phyloP scores from a whole-genome alignment of 2,329 filamentous ascomycete genomes.

The Penicillium corylophilum region DNA sequence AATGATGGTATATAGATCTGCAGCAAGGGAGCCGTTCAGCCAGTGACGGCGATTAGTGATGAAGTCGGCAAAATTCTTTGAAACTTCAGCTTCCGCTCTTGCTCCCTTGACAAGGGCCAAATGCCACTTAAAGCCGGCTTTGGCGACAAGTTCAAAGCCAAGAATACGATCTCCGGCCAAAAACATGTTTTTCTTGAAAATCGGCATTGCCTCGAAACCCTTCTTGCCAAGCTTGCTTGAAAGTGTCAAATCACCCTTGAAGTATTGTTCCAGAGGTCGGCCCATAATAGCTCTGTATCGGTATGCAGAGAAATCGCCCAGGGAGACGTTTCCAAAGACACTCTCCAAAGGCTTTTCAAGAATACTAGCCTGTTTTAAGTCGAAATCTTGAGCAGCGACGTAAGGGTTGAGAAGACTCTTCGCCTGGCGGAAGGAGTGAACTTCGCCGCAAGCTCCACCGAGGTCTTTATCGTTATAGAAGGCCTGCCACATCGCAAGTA shows the following conservation, averaged over 20 bases:
- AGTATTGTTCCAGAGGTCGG: slow-evolving; percentile 92
- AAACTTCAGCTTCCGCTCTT: slow-evolving; percentile 98
- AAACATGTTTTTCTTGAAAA: slow-evolving; percentile 99
- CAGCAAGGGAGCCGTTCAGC: slow-evolving; percentile 97
- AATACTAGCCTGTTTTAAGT: slow-evolving; percentile 99
- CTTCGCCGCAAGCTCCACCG: slow-evolving; percentile 95
- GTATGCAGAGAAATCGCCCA: slow-evolving; percentile 96
- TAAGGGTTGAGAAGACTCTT: slow-evolving; percentile 89
- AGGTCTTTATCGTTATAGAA: slow-evolving; percentile 99
- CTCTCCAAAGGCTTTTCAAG: slow-evolving; percentile 94
- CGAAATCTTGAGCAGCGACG: slow-evolving; percentile 94
- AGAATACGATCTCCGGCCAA: slow-evolving; percentile 99
- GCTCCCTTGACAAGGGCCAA: slow-evolving; percentile 96
- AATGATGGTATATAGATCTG: slow-evolving; percentile 92
- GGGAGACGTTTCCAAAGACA: slow-evolving; percentile 94
- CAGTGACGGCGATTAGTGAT: slow-evolving; percentile 96
- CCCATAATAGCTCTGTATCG: slow-evolving; percentile 97
- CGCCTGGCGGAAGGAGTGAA: slow-evolving; percentile 86
- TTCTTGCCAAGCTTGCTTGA: slow-evolving; percentile 94
- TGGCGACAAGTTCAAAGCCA: slow-evolving; percentile 96
- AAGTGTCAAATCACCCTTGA: slow-evolving; percentile 96
- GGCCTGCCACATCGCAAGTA: slow-evolving; percentile 90
- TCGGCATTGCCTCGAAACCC: slow-evolving; percentile 99
- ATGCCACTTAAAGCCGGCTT: slow-evolving; percentile 98
- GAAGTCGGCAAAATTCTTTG: slow-evolving; percentile 91